Evolutionary conservation across 2,329 filamentous ascomycete genomes (phyloP), one percentile per base, ranked within the genome.

Genomic region (Fusarium irregulare): DNA sequence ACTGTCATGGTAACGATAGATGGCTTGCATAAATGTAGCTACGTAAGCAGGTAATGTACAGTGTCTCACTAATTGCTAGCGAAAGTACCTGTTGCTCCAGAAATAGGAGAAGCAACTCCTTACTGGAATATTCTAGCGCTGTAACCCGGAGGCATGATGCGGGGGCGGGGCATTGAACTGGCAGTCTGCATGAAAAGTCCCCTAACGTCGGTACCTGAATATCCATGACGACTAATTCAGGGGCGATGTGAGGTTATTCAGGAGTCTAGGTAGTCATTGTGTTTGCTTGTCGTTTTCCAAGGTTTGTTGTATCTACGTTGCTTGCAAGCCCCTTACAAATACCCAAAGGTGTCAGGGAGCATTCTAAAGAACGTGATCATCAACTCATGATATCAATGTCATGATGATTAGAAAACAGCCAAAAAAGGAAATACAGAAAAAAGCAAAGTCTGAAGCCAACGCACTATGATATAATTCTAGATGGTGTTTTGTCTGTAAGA

Each of bases 81-180:
- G 40, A 14, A 27, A 51, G 53, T 66, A 65, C 51, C 28, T 56
- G 11, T n/a, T 27, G n/a, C 16, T 23, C 12, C 14, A 64, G 32
- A 55, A 70, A 71, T 71, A 71, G 68, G 68, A 64, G 68, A 70
- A 42, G 46, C 45, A 34, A 14, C 70, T 70, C 71, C 70, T 70
- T 72, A 71, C 58, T 61, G 32, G 70, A 72, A 58, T 46, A 45
- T 51, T 59, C 62, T 72, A 56, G 60, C 60, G 56, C 66, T 45
- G 34, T 44, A 46, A 59, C 37, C 50, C 53, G 53, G 55, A 66
- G 66, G 25, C 40, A 59, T 53, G 70, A 75, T 75, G 72, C 72
- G 72, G 72, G 72, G 72, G 72, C 59, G 72, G 72, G 72, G 72
- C 72, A 73, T 20, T 56, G 46, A 23, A 44, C 28, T 44, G 47